A percentile compares a stretch with the other conserved stretches of the same genome.
Conservation (phyloP, 768 basidiomycete species). For the Collybiopsis confluens region DNA sequence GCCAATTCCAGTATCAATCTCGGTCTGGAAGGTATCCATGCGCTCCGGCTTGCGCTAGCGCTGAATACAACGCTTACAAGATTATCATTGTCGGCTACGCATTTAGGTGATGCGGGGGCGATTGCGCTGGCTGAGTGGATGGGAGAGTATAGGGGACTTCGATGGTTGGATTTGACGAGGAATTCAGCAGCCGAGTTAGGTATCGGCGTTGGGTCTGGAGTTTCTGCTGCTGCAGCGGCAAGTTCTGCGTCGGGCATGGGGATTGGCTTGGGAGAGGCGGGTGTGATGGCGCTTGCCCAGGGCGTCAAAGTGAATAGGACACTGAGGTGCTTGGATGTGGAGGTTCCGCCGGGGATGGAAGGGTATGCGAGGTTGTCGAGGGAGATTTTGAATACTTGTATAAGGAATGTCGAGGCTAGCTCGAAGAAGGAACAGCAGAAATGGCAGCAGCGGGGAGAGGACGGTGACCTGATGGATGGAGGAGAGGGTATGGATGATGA, state of each 20-base stretch:
- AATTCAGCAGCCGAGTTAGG: slow-evolving; percentile 39
- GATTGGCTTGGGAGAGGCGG: slow-evolving; percentile 67
- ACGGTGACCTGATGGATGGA: background rate
- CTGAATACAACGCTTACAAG: slow-evolving; percentile 89
- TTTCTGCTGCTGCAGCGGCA: background rate
- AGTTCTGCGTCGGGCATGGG: slow-evolving; percentile 5
- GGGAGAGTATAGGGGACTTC: slow-evolving; percentile 79
- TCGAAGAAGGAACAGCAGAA: slow-evolving; percentile 32
- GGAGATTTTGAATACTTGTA: slow-evolving; percentile 85
- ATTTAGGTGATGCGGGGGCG: slow-evolving; percentile 76
- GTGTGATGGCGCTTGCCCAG: slow-evolving; percentile 86
- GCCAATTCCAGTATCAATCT: background rate
- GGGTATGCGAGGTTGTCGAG: slow-evolving; percentile 83
- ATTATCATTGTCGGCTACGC: slow-evolving; percentile 83
- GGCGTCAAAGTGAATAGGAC: slow-evolving; percentile 81
- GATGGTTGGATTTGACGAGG: slow-evolving; percentile 88
- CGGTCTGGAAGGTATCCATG: slow-evolving; percentile 49
- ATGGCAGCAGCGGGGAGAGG: slow-evolving; percentile 23
- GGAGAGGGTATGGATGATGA: too few species aligned
- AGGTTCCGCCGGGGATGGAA: slow-evolving; percentile 83
- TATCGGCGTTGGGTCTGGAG: background rate
- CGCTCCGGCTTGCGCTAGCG: slow-evolving; percentile 88
- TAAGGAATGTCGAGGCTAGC: slow-evolving; percentile 90
- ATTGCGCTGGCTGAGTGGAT: slow-evolving; percentile 96
- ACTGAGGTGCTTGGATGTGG: slow-evolving; percentile 90